Base-by-base conservation (phyloP, 2,329 filamentous ascomycete genomes). In the Tolypocladium tundrense region DNA sequence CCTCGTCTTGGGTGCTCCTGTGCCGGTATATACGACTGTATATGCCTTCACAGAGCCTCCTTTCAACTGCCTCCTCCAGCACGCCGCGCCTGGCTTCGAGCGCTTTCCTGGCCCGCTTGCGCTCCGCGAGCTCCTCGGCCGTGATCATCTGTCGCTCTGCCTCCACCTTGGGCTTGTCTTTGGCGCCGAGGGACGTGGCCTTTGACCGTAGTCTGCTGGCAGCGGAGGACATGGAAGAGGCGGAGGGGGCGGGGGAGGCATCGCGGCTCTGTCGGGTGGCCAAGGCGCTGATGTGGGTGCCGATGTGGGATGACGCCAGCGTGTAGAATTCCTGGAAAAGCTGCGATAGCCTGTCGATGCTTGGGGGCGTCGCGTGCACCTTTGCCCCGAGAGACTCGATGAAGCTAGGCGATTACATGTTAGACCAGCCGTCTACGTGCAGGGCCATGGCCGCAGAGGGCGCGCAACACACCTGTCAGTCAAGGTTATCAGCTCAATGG, bases 281-380 rank as follows among this genome's bases (percentile, higher is more conserved):
- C 16, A 97, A 78, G 2, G 88, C 84, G 41, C 87, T 88, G 62
- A 97, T 90, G 70, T 97, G 92, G 1, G 91, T 96, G 56, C 85
- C 83, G 59, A 97, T 92, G 65, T 94, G 90, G 2, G 85, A 81
- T 13, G 91, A 88, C 27, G 92, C 90, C 58, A 86, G 82, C 48
- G 82, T 77, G 69, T 99, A 99, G 71, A 97, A 99, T 58, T 96
- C 91, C 73, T 99, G 94, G 69, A 97, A 97, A 56, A 94, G 80
- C n/a, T 84, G 81, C 10, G 91, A 88, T 19, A 97, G 80, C 61
- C 83, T 87, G 53, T 96, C 91, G 67, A 95, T 88, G 52, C 84
- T 89, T 1, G 94, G 87, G 6, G 94, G 94, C 6, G 85, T 86
- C 2, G 89, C 84, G 67, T 97, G 89, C 39, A 95, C 87, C 77